Evolutionary conservation across 305 asterid genomes (phyloP).

Genomic region (Fraxinus sp.): DNA sequence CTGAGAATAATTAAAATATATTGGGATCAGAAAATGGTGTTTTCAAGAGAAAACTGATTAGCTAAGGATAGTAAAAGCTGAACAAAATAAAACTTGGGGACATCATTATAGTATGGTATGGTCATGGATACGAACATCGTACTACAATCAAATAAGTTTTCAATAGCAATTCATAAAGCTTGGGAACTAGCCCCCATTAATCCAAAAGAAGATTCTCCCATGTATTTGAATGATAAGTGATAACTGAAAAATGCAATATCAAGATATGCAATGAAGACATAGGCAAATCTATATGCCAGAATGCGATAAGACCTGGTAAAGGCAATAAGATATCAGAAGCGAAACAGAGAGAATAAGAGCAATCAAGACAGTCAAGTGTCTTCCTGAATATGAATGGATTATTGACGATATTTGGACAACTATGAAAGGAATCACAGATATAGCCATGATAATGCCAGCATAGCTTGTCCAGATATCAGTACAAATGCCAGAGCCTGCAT

Average conservation of each 20-base stretch:
- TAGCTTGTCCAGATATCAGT: constrained; percentile 85
- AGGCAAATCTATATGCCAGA: neutral
- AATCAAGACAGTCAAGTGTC: constrained; percentile 69
- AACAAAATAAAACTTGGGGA: neutral
- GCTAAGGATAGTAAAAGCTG: neutral
- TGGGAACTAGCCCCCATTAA: neutral
- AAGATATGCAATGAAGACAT: constrained; percentile 13
- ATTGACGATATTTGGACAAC: constrained; percentile 74
- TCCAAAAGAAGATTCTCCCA: constrained; percentile 13
- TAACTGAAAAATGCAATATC: neutral
- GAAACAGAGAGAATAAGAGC: constrained; percentile 65
- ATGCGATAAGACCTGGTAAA: constrained; percentile 70
- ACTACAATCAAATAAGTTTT: neutral
- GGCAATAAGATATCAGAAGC: constrained; percentile 69
- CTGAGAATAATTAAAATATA: neutral
- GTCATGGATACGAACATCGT: neutral
- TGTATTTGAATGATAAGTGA: neutral
- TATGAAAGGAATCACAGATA: constrained; percentile 75
- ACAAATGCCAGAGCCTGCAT: constrained; percentile 81
- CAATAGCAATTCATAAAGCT: neutral
- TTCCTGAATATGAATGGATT: constrained; percentile 55
- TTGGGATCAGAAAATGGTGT: neutral
- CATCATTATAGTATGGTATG: neutral
- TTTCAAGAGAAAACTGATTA: neutral
- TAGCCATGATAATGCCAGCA: constrained; percentile 85